These are phyloP conservation scores for Gossypium raimondii DNA, from an alignment of 345 rosid genomes.

Conservation along the genomic window DNA sequence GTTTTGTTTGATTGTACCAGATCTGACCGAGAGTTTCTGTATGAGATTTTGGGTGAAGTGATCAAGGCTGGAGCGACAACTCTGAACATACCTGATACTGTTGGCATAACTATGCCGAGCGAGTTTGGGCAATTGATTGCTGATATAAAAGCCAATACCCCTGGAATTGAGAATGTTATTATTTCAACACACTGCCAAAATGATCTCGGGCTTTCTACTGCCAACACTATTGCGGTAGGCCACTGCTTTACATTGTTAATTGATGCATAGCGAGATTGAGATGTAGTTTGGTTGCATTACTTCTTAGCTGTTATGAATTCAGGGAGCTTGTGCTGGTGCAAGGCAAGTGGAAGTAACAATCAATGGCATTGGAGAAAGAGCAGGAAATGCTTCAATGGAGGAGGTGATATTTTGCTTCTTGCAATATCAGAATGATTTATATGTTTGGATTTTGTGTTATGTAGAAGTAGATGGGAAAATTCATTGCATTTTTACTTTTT, in stretches of 20 bases:
- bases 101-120: constrained; percentile 70
- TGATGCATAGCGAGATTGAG: background rate
- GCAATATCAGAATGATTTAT: background rate
- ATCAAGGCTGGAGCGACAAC: constrained; percentile 98
- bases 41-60: constrained; percentile 79
- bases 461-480: background rate
- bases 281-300: constrained; percentile 16
- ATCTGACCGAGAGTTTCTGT: constrained; percentile 79
- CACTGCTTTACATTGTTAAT: background rate
- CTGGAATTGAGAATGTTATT: constrained; percentile 76
- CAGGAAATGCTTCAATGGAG: constrained; percentile 97
- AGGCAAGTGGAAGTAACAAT: constrained; percentile 95
- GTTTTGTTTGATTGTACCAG: constrained; percentile 27
- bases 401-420: constrained; percentile 45
- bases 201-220: constrained; percentile 99
- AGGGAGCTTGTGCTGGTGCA: constrained; percentile 92
- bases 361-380: constrained; percentile 98
- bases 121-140: constrained; percentile 87
- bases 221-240: constrained; percentile 85
- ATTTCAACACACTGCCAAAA: constrained; percentile 98
- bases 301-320: constrained; percentile 24
- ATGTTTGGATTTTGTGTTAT: background rate
- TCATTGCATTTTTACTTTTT: background rate
- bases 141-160: constrained; percentile 83
- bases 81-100: constrained; percentile 91